A percentile compares a stretch with the other conserved stretches of the same genome.
phyloP scores from a whole-genome alignment of 441 rosid genomes.

The Jatropha podagrica region DNA sequence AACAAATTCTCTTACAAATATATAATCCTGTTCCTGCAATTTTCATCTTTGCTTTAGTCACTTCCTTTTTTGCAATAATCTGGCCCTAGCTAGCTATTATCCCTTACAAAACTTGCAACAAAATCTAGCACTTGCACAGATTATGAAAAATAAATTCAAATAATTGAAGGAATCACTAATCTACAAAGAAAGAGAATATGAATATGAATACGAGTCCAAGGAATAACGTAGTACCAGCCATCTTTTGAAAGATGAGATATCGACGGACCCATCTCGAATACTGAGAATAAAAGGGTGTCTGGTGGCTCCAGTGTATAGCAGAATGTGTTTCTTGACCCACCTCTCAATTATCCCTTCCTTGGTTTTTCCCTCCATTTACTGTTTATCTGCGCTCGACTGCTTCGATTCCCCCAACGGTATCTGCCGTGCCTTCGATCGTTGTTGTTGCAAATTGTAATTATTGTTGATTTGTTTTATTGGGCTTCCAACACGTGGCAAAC shows the following conservation, averaged over 20 bases:
- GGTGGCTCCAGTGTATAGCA: slow-evolving; percentile 50
- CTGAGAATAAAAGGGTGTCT: slow-evolving; percentile 54
- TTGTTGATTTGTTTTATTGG: not conserved
- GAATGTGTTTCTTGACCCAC: slow-evolving; percentile 54
- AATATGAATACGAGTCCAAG: not conserved
- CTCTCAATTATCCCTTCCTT: slow-evolving; percentile 35
- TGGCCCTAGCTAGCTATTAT: too few relatives aligned
- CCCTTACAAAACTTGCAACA: too few relatives aligned
- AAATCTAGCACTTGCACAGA: too few relatives aligned
- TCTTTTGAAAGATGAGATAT: slow-evolving; percentile 50
- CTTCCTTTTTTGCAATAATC: too few relatives aligned
- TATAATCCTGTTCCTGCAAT: slow-evolving; percentile 69
- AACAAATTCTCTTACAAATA: slow-evolving; percentile 58
- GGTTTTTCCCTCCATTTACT: slow-evolving; percentile 13
- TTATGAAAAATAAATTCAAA: not conserved
- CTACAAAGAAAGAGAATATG: too few relatives aligned
- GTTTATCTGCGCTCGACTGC: not conserved
- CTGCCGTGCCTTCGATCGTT: not conserved
- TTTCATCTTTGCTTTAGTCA: not conserved
- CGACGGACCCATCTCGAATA: slow-evolving; percentile 63
- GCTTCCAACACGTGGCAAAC: not conserved
- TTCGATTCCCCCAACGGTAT: not conserved
- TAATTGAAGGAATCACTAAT: not conserved
- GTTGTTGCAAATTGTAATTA: not conserved
- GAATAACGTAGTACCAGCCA: slow-evolving; percentile 52